Conservation (phyloP, 2,329 filamentous ascomycete species). For the Decorospora gaudefroyi region DNA sequence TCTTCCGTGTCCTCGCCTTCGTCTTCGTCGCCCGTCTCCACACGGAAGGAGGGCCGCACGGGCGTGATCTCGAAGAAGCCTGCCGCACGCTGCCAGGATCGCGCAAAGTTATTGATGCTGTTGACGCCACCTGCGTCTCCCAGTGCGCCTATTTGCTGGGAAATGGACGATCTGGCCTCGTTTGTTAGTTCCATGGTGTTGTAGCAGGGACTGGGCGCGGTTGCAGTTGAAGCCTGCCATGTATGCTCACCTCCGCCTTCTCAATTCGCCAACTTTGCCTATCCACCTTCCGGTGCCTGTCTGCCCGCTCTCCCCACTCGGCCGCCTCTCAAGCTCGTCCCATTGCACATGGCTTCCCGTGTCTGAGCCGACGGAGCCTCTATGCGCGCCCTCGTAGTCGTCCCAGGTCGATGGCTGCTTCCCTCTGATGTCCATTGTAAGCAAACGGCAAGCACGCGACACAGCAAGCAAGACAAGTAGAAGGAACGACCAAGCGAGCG, state of each 20-base stretch:
- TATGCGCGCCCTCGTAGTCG: slow-evolving; percentile 51
- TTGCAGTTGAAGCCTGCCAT: neutral
- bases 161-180: slow-evolving; percentile 52
- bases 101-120: slow-evolving; percentile 89
- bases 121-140: slow-evolving; percentile 86
- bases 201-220: neutral
- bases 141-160: slow-evolving; percentile 55
- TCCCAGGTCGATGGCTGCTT: slow-evolving; percentile 54
- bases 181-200: slow-evolving; percentile 8
- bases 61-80: slow-evolving; percentile 87
- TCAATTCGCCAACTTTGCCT: slow-evolving; percentile 34
- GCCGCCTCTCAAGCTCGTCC: slow-evolving; percentile 42
- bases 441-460: slow-evolving; percentile 4
- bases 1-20: slow-evolving; percentile 38
- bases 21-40: slow-evolving; percentile 43
- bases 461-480: slow-evolving; percentile 3
- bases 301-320: slow-evolving; percentile 36
- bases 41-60: slow-evolving; percentile 72
- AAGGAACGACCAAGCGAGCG: slow-evolving; percentile 12
- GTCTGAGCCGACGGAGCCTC: slow-evolving; percentile 49
- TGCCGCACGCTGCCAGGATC: slow-evolving; percentile 89
- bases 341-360: slow-evolving; percentile 46
- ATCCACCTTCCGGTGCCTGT: slow-evolving; percentile 34
- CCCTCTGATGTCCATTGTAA: slow-evolving; percentile 45
- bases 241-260: slow-evolving; percentile 44